Percentiles rank a stretch among this genome's conserved stretches.
Evolutionary conservation across 805 yeast species (phyloP).

Genomic region (Candida corydali): DNA sequence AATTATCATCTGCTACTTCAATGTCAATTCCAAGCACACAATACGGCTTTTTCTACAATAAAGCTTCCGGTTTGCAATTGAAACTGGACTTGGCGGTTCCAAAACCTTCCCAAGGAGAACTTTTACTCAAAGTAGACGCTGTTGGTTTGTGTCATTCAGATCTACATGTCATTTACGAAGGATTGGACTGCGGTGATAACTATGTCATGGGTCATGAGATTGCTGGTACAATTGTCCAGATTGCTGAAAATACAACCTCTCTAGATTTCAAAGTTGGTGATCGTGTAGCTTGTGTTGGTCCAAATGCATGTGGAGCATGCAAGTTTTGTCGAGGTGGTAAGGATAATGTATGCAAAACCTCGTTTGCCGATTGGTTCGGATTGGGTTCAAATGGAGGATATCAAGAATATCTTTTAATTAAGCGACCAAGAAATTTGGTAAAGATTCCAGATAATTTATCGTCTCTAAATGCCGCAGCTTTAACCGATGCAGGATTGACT

Average conservation of each 20-base stretch:
- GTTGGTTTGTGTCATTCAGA: slow-evolving; percentile 45
- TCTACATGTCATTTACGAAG: slow-evolving; percentile 23
- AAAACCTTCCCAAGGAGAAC: slow-evolving; percentile 7
- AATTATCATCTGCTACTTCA: not conserved
- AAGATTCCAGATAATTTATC: slow-evolving; percentile 15
- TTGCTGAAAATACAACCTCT: slow-evolving; percentile 18
- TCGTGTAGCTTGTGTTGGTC: slow-evolving; percentile 27
- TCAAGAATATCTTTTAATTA: slow-evolving; percentile 33
- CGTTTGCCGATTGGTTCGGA: slow-evolving; percentile 27
- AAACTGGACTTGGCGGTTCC: slow-evolving; percentile 9
- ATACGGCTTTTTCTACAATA: slow-evolving; percentile 9
- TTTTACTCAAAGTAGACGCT: slow-evolving; percentile 36
- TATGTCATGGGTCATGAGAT: slow-evolving; percentile 45
- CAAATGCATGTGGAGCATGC: slow-evolving; percentile 33
- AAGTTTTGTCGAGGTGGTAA: slow-evolving; percentile 28
- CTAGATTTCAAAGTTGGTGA: slow-evolving; percentile 21
- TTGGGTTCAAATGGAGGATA: slow-evolving; percentile 38
- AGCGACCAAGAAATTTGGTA: slow-evolving; percentile 28
- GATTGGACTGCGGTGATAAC: slow-evolving; percentile 16
- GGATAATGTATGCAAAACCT: slow-evolving; percentile 27
- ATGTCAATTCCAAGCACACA: slow-evolving; percentile 11
- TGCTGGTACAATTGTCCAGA: slow-evolving; percentile 32
- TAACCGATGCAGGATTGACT: slow-evolving; percentile 40
- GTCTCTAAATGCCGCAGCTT: slow-evolving; percentile 11
- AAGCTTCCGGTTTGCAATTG: slow-evolving; percentile 7